Conservation (phyloP, 164 flowering plant species). For the Aristolochia contorta region DNA sequence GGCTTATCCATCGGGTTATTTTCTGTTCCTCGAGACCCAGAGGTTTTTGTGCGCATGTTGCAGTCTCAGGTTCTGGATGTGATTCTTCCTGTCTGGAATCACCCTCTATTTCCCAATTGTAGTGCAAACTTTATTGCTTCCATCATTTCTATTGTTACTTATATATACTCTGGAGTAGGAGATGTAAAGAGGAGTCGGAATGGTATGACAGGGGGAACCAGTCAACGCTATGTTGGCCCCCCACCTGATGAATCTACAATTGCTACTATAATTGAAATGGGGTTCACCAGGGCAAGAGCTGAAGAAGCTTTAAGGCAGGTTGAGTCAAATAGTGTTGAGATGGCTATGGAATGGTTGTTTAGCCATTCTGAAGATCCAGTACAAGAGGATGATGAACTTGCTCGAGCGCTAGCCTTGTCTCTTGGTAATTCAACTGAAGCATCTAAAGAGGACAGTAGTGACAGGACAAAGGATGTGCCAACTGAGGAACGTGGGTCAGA, state of each 20-base stretch:
- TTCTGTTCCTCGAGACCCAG: constrained; percentile 87
- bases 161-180: constrained; percentile 75
- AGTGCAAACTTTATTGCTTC: constrained; percentile 49
- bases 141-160: constrained; percentile 59
- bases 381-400: constrained; percentile 94
- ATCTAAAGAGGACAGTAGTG: constrained; percentile 51
- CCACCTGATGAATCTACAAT: constrained; percentile 89
- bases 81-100: constrained; percentile 86
- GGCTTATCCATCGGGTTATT: constrained; percentile 79
- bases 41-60: constrained; percentile 69
- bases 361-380: constrained; percentile 88
- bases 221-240: constrained; percentile 46
- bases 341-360: constrained; percentile 98
- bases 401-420: constrained; percentile 89
- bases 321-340: constrained; percentile 82
- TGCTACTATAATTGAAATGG: constrained; percentile 89
- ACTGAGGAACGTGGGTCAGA: constrained; percentile 44
- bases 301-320: constrained; percentile 85
- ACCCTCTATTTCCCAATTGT: constrained; percentile 69
- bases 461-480: constrained; percentile 38
- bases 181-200: constrained; percentile 51
- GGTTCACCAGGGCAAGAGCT: constrained; percentile 83
- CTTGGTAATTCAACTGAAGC: constrained; percentile 70
- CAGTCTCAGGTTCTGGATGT: constrained; percentile 86
- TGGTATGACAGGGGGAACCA: constrained; percentile 40